Base-by-base conservation (phyloP, 768 basidiomycete species). In the Multifurca ochricompacta region DNA sequence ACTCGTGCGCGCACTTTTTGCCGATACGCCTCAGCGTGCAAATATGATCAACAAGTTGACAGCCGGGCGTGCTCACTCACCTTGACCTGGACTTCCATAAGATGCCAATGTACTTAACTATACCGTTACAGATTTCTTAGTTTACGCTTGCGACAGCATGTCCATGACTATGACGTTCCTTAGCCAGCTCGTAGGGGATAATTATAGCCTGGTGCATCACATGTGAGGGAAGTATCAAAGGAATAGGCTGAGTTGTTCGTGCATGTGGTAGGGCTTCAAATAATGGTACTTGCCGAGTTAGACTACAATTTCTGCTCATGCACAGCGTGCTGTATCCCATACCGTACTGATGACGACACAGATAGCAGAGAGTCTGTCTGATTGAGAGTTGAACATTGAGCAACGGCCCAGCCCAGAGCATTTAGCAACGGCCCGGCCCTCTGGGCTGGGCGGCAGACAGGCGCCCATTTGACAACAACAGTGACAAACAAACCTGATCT, bases 1-100 rank as follows among this genome's bases (percentile, higher is more conserved):
- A 59, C 76, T 97, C n/a, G 80, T 96, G 25, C 76, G 77, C 37
- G 92, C 92, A 0, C 74, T 97, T 43, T 97, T 97, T 66, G 85
- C 91, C 23, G 92, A 95, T 67, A 91, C 87, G 9, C 76, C 79
- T 34, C 69, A 92, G 66, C 78, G 94, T 70, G 79, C 88, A 49
- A 83, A 77, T 60, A 89, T 87, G 4, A 85, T 96, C 62, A 80
- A 82, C 58, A 91, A 84, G 70, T 69, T 93, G 36, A 69, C 76
- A 64, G 73, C 69, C 39, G 83, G 84, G 18, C 84, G 85, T 67
- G 78, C 83, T 32, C 56, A 58, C 37, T 46, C 55, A 10, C 44
- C 48, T 18, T 56, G 31, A 56, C n/a, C n/a, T n/a, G n/a, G n/a
- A n/a, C n/a, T 28, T 32, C 35, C 36, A 7, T 43, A 18, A 16